A percentile compares a stretch with the other conserved stretches of the same genome.
These are phyloP conservation scores for Fonsecaea nubica DNA, from an alignment of 2,329 filamentous ascomycete genomes.

Conservation along the genomic window DNA sequence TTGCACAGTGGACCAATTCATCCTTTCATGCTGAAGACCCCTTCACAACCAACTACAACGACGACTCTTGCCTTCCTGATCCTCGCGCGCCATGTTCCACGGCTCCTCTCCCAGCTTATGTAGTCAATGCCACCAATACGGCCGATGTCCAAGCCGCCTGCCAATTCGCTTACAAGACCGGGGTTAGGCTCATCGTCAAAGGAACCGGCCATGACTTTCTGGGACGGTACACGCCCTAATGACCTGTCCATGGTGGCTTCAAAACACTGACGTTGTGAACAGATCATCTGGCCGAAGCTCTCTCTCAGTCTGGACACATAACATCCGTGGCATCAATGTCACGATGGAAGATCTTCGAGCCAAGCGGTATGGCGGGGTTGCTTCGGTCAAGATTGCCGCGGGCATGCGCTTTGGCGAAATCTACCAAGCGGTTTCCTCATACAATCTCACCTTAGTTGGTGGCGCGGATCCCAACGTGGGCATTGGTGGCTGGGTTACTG, in stretches of 20 bases:
- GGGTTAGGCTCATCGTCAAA: constrained; percentile 56
- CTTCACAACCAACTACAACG: constrained; percentile 54
- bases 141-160: constrained; percentile 48
- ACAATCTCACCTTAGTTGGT: constrained; percentile 59
- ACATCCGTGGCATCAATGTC: constrained; percentile 27
- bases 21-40: constrained; percentile 50
- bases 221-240: constrained; percentile 18
- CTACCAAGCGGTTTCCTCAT: constrained; percentile 57
- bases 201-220: constrained; percentile 63
- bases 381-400: constrained; percentile 62
- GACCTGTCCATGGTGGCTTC: background rate
- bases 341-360: constrained; percentile 26
- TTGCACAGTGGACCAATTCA: constrained; percentile 45
- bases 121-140: constrained; percentile 46
- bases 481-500: constrained; percentile 55
- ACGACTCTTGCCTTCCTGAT: constrained; percentile 59
- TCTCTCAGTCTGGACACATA: constrained; percentile 50
- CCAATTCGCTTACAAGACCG: constrained; percentile 46
- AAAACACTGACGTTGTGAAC: constrained; percentile 44
- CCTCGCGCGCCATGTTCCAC: constrained; percentile 41
- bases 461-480: constrained; percentile 64
- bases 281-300: constrained; percentile 50
- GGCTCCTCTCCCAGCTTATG: constrained; percentile 45
- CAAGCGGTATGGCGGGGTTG: constrained; percentile 31
- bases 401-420: constrained; percentile 62